These are phyloP conservation scores for Mucuna pruriens DNA, from an alignment of 306 rosid genomes.

Conservation along the genomic window DNA sequence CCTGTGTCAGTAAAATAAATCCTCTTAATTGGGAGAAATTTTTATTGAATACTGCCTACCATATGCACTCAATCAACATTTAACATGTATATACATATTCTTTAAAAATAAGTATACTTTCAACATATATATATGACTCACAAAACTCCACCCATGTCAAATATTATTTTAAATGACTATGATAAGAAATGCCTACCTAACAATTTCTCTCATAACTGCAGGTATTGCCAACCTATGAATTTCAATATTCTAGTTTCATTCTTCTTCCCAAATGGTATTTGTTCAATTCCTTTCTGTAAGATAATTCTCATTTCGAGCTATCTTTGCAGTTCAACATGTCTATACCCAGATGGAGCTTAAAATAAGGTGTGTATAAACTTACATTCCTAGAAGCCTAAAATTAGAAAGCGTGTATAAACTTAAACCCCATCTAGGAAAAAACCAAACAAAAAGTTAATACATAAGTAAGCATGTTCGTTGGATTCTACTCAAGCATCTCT, in stretches of 20 bases:
- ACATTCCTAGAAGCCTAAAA: neutral
- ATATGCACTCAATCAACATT: neutral
- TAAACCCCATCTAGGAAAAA: neutral
- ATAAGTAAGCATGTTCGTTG: neutral
- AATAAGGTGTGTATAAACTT: neutral
- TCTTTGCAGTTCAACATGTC: neutral
- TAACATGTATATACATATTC: neutral
- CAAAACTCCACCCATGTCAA: neutral
- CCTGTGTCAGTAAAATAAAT: neutral
- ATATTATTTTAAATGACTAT: neutral
- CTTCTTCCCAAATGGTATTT: neutral
- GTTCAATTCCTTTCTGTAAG: no score
- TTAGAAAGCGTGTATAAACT: neutral
- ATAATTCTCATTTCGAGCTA: neutral
- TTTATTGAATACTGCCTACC: neutral
- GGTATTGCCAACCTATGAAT: neutral
- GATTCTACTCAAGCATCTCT: neutral
- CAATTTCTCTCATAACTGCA: neutral
- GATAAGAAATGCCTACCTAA: neutral
- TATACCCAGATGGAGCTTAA: neutral
- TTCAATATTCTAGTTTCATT: neutral
- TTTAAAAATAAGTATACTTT: neutral
- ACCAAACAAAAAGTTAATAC: neutral
- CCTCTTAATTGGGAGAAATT: neutral
- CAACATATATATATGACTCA: neutral